Percentiles rank a stretch among this genome's conserved stretches.
These are phyloP conservation scores for Syzygium malaccense DNA, from an alignment of 441 rosid species.

Conservation along the genomic window DNA sequence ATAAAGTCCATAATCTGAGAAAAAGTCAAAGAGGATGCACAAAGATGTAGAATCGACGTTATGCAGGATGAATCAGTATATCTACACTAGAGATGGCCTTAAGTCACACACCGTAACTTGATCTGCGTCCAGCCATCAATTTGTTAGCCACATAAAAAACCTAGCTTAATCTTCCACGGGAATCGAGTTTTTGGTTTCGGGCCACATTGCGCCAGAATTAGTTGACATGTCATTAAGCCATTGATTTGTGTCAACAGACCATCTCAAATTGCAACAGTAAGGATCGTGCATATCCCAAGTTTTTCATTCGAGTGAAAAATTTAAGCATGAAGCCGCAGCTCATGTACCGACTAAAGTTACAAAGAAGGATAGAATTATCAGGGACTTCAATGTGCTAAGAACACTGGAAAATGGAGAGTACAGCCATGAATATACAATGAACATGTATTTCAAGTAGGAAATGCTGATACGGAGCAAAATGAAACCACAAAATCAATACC, in stretches of 20 bases:
- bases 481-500: conserved; percentile 26
- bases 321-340: not conserved
- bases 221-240: not conserved
- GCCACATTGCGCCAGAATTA: not conserved
- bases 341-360: not conserved
- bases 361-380: not conserved
- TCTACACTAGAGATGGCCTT: not conserved
- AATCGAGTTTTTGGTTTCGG: not conserved
- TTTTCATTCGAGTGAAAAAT: not conserved
- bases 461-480: not conserved
- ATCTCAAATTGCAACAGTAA: not conserved
- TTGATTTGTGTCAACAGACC: not conserved
- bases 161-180: not conserved
- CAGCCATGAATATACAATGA: not conserved
- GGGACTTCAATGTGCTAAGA: not conserved
- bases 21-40: not conserved
- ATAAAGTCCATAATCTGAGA: not conserved
- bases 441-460: not conserved
- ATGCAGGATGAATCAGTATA: not conserved
- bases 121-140: not conserved
- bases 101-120: not conserved
- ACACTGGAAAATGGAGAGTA: not conserved
- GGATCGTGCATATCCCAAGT: not conserved
- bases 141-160: not conserved
- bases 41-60: not conserved